Evolutionary conservation across 257 asterid species (phyloP).

Genomic region (Eustoma russellianum): DNA sequence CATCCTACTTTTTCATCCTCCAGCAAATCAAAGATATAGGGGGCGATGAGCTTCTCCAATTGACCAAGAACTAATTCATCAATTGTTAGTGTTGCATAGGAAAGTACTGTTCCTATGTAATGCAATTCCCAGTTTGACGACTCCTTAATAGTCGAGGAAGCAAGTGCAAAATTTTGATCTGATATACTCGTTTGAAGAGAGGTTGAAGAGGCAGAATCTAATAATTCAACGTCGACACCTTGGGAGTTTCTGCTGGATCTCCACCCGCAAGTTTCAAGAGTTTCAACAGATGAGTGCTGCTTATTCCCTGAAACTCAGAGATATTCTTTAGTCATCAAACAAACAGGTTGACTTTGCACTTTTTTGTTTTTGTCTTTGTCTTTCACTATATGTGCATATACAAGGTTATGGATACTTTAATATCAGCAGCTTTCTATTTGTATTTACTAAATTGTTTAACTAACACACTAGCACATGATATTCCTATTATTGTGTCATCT

Average conservation of each 20-base stretch:
- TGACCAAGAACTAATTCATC: slow-evolving; percentile 62
- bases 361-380: no score
- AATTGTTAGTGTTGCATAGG: slow-evolving; percentile 25
- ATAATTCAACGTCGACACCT: slow-evolving; percentile 42
- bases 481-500: no score
- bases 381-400: no score
- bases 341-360: no score
- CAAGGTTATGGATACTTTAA: no score
- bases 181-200: slow-evolving; percentile 38
- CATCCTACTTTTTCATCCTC: slow-evolving; percentile 40
- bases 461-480: no score
- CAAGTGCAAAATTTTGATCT: slow-evolving; percentile 22
- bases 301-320: slow-evolving; percentile 36
- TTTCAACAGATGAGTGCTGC: slow-evolving; percentile 28
- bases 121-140: slow-evolving; percentile 51
- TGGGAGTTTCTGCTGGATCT: slow-evolving; percentile 32
- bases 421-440: no score
- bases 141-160: slow-evolving; percentile 25
- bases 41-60: slow-evolving; percentile 41
- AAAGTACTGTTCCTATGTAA: slow-evolving; percentile 42
- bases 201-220: slow-evolving; percentile 71
- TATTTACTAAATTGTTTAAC: no score
- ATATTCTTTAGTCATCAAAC: neutral
- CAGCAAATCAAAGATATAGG: slow-evolving; percentile 45
- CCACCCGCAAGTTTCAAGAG: slow-evolving; percentile 39